phyloP scores from a whole-genome alignment of 1,284 basidiomycete genomes.

The Stygiomarasmius scandens region DNA sequence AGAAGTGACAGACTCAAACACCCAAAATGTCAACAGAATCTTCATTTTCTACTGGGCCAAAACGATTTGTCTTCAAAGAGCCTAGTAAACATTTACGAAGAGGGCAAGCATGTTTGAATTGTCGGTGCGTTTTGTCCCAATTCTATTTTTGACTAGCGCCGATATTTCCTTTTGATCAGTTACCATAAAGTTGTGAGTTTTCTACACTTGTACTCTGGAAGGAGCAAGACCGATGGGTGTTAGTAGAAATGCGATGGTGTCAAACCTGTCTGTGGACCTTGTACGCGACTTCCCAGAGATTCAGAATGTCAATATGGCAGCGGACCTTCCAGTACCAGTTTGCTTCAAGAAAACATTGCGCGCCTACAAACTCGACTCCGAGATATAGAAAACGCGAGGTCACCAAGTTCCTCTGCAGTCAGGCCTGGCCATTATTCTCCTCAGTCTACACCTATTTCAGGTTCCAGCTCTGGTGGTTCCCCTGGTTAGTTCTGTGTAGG shows the following conservation, averaged over 20 bases:
- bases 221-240: too few relatives aligned
- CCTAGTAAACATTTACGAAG: conserved; percentile 15
- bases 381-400: conserved; percentile 15
- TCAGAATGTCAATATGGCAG: conserved; percentile 19
- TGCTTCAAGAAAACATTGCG: conserved; percentile 14
- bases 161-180: conserved; percentile 1
- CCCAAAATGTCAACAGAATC: neutral
- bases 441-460: neutral
- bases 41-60: neutral
- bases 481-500: neutral
- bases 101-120: conserved; percentile 21
- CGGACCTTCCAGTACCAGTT: conserved; percentile 10
- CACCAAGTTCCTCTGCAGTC: neutral
- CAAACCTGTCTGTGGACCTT: conserved; percentile 22
- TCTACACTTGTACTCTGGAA: too few relatives aligned
- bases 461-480: neutral
- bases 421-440: neutral
- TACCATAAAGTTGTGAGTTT: conserved; percentile 19
- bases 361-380: conserved; percentile 19
- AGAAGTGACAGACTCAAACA: neutral
- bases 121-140: conserved; percentile 13
- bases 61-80: conserved; percentile 16
- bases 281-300: conserved; percentile 14
- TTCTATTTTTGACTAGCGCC: neutral
- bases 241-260: conserved; percentile 22